Evolutionary conservation across 768 basidiomycete genomes (phyloP), one percentile per base, ranked within the genome.

Genomic region (Tremella fuciformis): DNA sequence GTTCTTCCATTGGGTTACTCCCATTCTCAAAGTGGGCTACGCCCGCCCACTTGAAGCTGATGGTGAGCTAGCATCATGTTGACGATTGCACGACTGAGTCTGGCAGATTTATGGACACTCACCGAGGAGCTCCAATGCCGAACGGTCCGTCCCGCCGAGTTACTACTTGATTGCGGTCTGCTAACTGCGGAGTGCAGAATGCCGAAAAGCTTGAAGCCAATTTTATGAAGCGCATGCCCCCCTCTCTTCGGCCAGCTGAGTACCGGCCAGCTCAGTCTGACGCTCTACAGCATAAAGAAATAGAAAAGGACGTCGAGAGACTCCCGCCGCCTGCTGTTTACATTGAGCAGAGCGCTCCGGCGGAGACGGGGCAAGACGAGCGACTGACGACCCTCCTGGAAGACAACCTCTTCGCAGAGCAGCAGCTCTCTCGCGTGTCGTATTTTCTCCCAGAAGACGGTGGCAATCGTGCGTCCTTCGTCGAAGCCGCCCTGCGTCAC

Each of bases 1-100:
- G 8, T 46, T 64, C 29, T 64, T 56, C 39, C 62, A 59, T 37
- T 64, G 62, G 62, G 37, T 64, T n/a, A 37, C 58, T 1, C 62
- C 62, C 2, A 56, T 64, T n/a, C 55, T 64, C 53, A 64, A 55
- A 21, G 54, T 59, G 1, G 62, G 62, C 0, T 59, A 55, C 29
- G 46, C 53, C 8, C 25, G 62, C 18, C 58, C 62, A 24, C 9
- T 64, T 8, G 48, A 64, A 24, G 26, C 44, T 13, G 61, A 58
- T 13, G 61, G 59, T 55, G 34, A 55, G 59, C 55, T 4, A 24
- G 42, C 15, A 38, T 59, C 25, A 53, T 53, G 15, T 37, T 58
- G 34, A 22, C 29, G 59, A 64, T n/a, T 40, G 34, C 9, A 18
- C 58, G 11, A 52, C 56, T 29, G 50, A 50, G 41, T 6, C n/a